Evolutionary conservation across 371 early-diverging fungal species (phyloP), one percentile per base, ranked within the genome.

Genomic region (Mucor saturninus): DNA sequence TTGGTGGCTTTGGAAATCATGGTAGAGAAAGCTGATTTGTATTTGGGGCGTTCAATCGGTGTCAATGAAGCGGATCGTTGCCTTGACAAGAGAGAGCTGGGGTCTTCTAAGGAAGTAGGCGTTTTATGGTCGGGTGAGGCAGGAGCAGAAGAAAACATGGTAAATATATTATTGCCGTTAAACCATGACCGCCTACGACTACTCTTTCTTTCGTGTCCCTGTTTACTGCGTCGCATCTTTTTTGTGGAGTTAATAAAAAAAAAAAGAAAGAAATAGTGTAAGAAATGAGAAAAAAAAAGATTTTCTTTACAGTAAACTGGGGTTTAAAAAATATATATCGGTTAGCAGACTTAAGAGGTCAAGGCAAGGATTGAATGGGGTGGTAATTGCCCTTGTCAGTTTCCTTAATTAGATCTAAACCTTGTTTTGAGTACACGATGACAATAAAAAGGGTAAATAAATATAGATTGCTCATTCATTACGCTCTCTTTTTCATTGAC

Each of bases 171-270:
- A n/a, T 37, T 46, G 11, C 57, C 51, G 31, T 64, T 59, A 45
- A 71, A 71, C 71, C 71, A 71, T 4, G 71, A 71, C 40, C 67
- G 54, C 51, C 71, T 42, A 56, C 56, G 54, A 7, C 15, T 37
- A 6, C n/a, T 35, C 11, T 68, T 68, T 29, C 59, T 15, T 13
- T 65, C 65, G 31, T 50, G 8, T 7, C 43, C 45, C 4, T 50
- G 32, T 48, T 55, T 71, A 28, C 62, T 49, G 21, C 57, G 40
- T 48, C 57, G 61, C 63, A 66, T 62, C 15, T 2, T 35, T 11
- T 9, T 9, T 32, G 31, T 10, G 13, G 30, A 8, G 28, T 10
- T 28, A 30, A 50, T 3, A 50, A 28, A 14, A 30, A 30, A 30
- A 48, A 28, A 28, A 48, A 48, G 29, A 15, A 38, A 11, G 39